Conservation (phyloP, 2,329 filamentous ascomycete genomes). For the Cladosporium sp. region DNA sequence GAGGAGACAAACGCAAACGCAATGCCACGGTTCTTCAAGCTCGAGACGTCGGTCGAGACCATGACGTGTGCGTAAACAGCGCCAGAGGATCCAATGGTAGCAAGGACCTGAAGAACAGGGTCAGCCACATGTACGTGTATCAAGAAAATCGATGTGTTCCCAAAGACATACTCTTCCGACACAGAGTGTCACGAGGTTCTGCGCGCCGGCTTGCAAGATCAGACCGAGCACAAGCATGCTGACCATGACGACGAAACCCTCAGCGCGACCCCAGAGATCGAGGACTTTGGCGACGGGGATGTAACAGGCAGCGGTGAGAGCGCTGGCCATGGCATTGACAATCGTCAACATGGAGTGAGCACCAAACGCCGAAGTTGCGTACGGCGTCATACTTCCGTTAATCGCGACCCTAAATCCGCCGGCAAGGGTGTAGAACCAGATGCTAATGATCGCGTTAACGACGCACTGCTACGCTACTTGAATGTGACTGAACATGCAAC, state of each 20-base stretch:
- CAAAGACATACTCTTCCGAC: slow-evolving; percentile 62
- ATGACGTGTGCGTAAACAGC: slow-evolving; percentile 59
- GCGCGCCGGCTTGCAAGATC: slow-evolving; percentile 63
- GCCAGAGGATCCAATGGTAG: slow-evolving; percentile 39
- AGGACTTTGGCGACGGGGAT: slow-evolving; percentile 64
- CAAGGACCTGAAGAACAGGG: neutral
- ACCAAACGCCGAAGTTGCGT: slow-evolving; percentile 29
- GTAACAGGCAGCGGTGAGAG: slow-evolving; percentile 47
- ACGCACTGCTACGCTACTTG: no score
- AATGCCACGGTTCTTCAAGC: slow-evolving; percentile 60
- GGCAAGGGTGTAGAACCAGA: slow-evolving; percentile 36
- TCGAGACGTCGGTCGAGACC: slow-evolving; percentile 65
- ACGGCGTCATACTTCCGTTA: slow-evolving; percentile 25
- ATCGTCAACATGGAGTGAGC: slow-evolving; percentile 32
- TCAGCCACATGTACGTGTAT: neutral
- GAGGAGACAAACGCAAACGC: slow-evolving; percentile 60
- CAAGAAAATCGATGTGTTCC: no score
- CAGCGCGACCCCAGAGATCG: slow-evolving; percentile 64
- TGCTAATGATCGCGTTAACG: slow-evolving; percentile 23
- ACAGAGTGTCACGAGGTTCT: slow-evolving; percentile 57
- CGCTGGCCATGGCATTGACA: slow-evolving; percentile 50
- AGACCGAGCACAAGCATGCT: slow-evolving; percentile 51
- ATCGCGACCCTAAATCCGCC: slow-evolving; percentile 32
- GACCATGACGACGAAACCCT: slow-evolving; percentile 57
- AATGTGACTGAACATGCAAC: no score